phyloP scores from a whole-genome alignment of 306 rosid species.

The Vachellia pachyceras region DNA sequence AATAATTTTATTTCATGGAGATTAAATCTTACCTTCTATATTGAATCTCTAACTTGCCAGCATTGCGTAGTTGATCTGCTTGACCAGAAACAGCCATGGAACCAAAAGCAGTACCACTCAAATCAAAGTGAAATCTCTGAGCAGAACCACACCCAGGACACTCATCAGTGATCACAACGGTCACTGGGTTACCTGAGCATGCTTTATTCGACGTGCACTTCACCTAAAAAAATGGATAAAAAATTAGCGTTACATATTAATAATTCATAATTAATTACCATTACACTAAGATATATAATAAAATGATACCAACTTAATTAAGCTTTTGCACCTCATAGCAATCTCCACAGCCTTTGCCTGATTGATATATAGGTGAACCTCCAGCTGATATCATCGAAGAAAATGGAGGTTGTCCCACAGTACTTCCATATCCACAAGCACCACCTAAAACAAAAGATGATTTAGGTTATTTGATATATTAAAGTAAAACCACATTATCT shows the following conservation, averaged over 20 bases:
- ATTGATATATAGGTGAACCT: too few species aligned
- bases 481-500: neutral
- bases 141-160: conserved; percentile 67
- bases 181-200: conserved; percentile 68
- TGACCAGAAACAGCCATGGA: conserved; percentile 78
- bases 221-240: conserved; percentile 48
- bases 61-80: conserved; percentile 52
- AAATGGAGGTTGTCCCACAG: too few species aligned
- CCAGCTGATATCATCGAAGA: too few species aligned
- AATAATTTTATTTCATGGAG: neutral
- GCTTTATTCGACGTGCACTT: conserved; percentile 58
- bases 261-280: neutral
- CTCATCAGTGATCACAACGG: conserved; percentile 72
- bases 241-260: neutral
- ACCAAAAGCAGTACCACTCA: conserved; percentile 84
- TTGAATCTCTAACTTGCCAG: conserved; percentile 61
- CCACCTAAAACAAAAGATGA: too few species aligned
- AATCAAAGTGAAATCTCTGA: conserved; percentile 67
- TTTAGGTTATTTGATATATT: neutral
- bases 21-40: conserved; percentile 54
- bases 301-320: neutral
- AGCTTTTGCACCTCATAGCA: too few species aligned
- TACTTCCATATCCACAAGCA: too few species aligned
- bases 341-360: too few species aligned
- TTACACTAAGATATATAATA: neutral